These are phyloP conservation scores for Eutypella sp. DNA, from an alignment of 2,329 filamentous ascomycete genomes.

Conservation along the genomic window DNA sequence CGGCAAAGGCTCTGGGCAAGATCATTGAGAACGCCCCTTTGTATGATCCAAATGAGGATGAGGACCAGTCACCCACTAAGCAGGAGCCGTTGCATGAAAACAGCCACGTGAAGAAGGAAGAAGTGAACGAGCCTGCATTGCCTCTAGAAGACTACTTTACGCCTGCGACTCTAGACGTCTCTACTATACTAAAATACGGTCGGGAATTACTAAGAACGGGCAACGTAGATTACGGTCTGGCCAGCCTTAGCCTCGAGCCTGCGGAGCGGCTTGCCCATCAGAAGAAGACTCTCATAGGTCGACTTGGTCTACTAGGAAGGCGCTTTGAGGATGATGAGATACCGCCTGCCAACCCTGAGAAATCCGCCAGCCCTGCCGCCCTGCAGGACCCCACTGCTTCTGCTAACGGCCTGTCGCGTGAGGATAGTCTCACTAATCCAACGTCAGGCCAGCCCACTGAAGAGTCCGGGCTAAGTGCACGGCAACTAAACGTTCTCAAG, in stretches of 20 bases:
- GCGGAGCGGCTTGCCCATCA: slow-evolving; percentile 76
- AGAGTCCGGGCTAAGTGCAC: slow-evolving; percentile 75
- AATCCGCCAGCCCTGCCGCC: slow-evolving; percentile 40
- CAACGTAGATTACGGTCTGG: slow-evolving; percentile 79
- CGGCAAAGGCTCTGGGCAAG: slow-evolving; percentile 88
- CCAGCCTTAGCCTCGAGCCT: slow-evolving; percentile 74
- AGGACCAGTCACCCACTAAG: slow-evolving; percentile 43
- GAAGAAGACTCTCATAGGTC: slow-evolving; percentile 78
- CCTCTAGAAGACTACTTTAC: slow-evolving; percentile 59
- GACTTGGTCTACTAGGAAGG: slow-evolving; percentile 79
- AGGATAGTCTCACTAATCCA: slow-evolving; percentile 30
- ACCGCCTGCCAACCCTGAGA: slow-evolving; percentile 57
- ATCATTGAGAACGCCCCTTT: slow-evolving; percentile 84
- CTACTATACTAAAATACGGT: slow-evolving; percentile 74
- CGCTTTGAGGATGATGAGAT: slow-evolving; percentile 82
- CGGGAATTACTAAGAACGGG: slow-evolving; percentile 80
- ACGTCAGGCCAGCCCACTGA: slow-evolving; percentile 44
- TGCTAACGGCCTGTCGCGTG: slow-evolving; percentile 28
- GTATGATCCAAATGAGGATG: slow-evolving; percentile 82
- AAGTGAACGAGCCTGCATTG: slow-evolving; percentile 46
- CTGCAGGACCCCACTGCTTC: slow-evolving; percentile 34
- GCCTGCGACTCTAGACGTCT: slow-evolving; percentile 71
- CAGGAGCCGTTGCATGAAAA: slow-evolving; percentile 38
- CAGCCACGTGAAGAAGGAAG: slow-evolving; percentile 54
- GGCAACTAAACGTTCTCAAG: slow-evolving; percentile 91